Evolutionary conservation across 805 yeast species (phyloP), one percentile per base, ranked within the genome.

Genomic region (Cephaloascus albidus): DNA sequence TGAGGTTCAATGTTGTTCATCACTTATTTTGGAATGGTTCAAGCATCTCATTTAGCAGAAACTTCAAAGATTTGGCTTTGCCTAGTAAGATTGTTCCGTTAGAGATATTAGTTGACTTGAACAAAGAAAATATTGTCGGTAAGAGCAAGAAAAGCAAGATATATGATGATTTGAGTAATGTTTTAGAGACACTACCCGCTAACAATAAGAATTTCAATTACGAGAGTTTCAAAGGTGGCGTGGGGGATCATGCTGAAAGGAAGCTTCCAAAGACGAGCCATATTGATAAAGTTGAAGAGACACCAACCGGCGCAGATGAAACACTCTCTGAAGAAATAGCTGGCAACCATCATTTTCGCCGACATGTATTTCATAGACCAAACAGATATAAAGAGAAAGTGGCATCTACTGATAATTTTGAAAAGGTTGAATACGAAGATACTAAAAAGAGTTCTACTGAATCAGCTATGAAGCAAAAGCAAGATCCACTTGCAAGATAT

Each of bases 171-270:
- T 26, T 26, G 14, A 10, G 30, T 10, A 26, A 26, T 10, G 30
- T 26, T 26, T 10, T 26, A 10, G 30, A 26, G 30, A 5, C 10
- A 16, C 14, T 31, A n/a, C n/a, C 10, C 10, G 17, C 18, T 10
- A 8, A 6, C 33, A 10, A 8, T 5, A n/a, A 15, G 14, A n/a
- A 31, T n/a, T 31, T 6, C 40, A 36, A 34, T 20, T 27, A 36
- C 35, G 27, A 30, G 14, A 12, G 35, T 30, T 40, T 28, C 36
- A 46, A 41, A 40, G 50, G 55, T 57, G 61, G 59, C 53, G 50
- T 23, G 6, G 28, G 28, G 6, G 28, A 55, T 51, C 56, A 31
- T 8, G 33, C 6, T 8, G 28, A 23, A 12, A 23, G 28, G 12
- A 23, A 23, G 12, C 10, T 8, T 6, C 6, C 10, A 23, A 23